These are phyloP conservation scores for Coemansia sp. DNA, from an alignment of 192 early-diverging fungal genomes.

Conservation along the genomic window DNA sequence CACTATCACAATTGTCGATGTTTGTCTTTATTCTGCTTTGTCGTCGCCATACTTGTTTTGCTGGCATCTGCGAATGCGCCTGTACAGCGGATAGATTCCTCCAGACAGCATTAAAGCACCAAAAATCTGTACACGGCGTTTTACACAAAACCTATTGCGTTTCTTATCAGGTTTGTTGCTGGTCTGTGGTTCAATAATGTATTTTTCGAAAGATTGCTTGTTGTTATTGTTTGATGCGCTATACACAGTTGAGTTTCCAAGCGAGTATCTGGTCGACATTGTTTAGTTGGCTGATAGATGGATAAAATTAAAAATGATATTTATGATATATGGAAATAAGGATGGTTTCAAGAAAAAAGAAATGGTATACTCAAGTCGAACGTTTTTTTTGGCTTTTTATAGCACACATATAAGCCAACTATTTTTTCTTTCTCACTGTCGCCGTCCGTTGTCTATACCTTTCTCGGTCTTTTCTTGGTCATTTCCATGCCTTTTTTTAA, in stretches of 20 bases:
- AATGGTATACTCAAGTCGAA: too few species aligned
- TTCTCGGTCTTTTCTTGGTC: too few species aligned
- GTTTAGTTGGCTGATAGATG: too few species aligned
- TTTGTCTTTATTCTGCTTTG: background rate
- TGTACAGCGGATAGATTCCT: slow-evolving; percentile 29
- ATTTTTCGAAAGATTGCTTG: slow-evolving; percentile 5
- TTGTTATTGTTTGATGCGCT: background rate
- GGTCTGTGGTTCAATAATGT: slow-evolving; percentile 3
- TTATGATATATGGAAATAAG: background rate
- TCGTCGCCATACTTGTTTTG: background rate
- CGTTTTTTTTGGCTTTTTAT: too few species aligned
- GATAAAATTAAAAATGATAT: too few species aligned
- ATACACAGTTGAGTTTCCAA: background rate
- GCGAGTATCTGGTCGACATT: background rate
- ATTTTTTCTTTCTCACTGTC: too few species aligned
- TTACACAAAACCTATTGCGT: background rate
- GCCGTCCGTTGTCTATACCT: too few species aligned
- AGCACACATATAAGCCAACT: too few species aligned
- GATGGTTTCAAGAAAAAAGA: too few species aligned
- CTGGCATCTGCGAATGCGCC: slow-evolving; percentile 39
- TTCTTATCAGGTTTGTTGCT: slow-evolving; percentile 5
- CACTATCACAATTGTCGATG: background rate
- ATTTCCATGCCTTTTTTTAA: too few species aligned
- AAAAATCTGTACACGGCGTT: slow-evolving; percentile 14
- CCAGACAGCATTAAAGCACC: slow-evolving; percentile 17